Evolutionary conservation across 192 early-diverging fungal species (phyloP).

Genomic region (Rhizophagus clarus): DNA sequence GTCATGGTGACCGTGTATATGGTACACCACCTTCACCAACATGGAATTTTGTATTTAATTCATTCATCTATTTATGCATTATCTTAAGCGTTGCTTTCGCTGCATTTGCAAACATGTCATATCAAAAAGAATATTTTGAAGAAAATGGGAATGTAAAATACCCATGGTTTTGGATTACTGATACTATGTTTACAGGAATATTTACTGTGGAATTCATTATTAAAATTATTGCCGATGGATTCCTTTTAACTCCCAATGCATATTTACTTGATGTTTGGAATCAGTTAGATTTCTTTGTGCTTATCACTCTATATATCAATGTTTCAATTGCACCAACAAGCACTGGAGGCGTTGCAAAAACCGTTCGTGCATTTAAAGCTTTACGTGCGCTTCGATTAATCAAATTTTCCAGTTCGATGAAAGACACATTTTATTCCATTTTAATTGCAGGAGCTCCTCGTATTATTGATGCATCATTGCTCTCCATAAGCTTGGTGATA

Average conservation of each 20-base stretch:
- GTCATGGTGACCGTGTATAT: conserved; percentile 50
- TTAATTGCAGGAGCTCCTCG: conserved; percentile 58
- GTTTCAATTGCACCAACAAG: conserved; percentile 40
- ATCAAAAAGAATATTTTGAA: conserved; percentile 44
- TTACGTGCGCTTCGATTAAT: conserved; percentile 60
- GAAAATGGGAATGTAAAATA: neutral
- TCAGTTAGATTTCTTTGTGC: conserved; percentile 61
- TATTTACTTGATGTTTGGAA: conserved; percentile 61
- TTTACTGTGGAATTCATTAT: conserved; percentile 58
- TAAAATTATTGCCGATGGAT: conserved; percentile 61
- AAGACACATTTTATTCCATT: conserved; percentile 58
- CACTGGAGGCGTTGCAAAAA: conserved; percentile 46
- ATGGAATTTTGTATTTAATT: conserved; percentile 47
- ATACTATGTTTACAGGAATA: conserved; percentile 51
- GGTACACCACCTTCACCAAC: conserved; percentile 43
- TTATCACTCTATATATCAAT: conserved; percentile 52
- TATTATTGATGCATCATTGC: conserved; percentile 53
- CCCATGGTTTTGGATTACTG: conserved; percentile 40
- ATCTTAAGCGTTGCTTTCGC: conserved; percentile 52
- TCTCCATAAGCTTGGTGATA: conserved; percentile 53
- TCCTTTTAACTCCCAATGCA: conserved; percentile 62
- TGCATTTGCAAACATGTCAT: conserved; percentile 47
- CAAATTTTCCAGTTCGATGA: conserved; percentile 52
- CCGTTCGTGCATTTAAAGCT: conserved; percentile 59
- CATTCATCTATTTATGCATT: conserved; percentile 50